Evolutionary conservation across 2,329 filamentous ascomycete genomes (phyloP).

Genomic region (Neopestalotiopsis rosae): DNA sequence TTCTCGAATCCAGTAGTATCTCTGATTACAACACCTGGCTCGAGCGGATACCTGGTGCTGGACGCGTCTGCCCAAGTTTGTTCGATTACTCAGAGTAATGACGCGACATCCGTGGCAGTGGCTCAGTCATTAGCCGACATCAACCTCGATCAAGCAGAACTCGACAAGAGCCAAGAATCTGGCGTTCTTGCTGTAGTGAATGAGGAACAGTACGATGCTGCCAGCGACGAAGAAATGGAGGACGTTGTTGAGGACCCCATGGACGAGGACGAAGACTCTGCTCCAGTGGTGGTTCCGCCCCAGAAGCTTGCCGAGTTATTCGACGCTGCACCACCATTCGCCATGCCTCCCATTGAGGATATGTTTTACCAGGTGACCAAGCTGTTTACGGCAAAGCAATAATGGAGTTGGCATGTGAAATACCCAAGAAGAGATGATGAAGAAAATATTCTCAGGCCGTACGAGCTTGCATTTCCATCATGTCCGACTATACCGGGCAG

Average conservation of each 20-base stretch:
- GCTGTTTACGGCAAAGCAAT: conserved; percentile 64
- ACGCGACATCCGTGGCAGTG: conserved; percentile 55
- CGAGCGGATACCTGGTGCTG: conserved; percentile 75
- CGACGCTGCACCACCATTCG: conserved; percentile 70
- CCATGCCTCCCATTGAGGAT: conserved; percentile 74
- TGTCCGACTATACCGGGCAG: not conserved
- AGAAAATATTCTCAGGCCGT: not conserved
- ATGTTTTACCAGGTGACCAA: conserved; percentile 76
- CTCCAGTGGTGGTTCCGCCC: conserved; percentile 66
- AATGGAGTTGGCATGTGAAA: conserved; percentile 29
- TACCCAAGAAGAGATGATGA: not conserved
- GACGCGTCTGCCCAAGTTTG: conserved; percentile 79
- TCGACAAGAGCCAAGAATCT: conserved; percentile 31
- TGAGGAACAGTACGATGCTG: conserved; percentile 45
- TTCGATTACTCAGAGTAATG: conserved; percentile 63
- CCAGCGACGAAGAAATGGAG: conserved; percentile 50
- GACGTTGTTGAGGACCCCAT: conserved; percentile 51
- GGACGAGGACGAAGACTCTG: conserved; percentile 54
- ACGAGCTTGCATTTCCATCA: not conserved
- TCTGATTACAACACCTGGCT: conserved; percentile 66
- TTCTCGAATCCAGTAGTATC: conserved; percentile 67
- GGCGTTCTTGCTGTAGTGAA: conserved; percentile 38
- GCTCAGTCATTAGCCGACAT: conserved; percentile 62
- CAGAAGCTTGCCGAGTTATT: conserved; percentile 75
- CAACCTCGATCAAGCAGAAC: conserved; percentile 46